A percentile compares a stretch with the other conserved stretches of the same genome.
Conservation (phyloP, 495 filamentous ascomycete species). For the Entonaema liquescens region DNA sequence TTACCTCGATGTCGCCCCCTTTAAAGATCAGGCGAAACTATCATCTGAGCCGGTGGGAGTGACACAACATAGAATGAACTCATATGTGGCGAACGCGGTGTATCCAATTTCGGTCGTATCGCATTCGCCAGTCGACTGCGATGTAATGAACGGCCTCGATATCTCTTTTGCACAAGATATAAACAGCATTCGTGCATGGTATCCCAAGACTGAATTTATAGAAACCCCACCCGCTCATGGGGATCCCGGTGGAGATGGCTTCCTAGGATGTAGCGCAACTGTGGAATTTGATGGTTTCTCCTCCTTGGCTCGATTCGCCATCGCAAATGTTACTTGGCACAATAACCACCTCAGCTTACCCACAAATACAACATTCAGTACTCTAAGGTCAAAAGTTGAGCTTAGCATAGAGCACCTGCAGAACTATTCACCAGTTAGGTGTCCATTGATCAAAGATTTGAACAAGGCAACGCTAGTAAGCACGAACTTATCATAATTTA, state of each 20-base stretch:
- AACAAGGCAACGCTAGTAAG: slow-evolving; percentile 22
- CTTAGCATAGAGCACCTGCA: slow-evolving; percentile 12
- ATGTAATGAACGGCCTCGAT: slow-evolving; percentile 23
- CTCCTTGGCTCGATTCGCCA: slow-evolving; percentile 16
- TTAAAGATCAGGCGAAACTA: neutral
- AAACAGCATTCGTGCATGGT: slow-evolving; percentile 21
- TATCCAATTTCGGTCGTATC: slow-evolving; percentile 20
- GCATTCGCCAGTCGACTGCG: slow-evolving; percentile 13
- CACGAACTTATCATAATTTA: neutral
- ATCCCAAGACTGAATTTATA: slow-evolving; percentile 6
- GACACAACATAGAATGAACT: neutral
- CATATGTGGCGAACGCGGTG: slow-evolving; percentile 6
- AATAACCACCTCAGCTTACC: slow-evolving; percentile 10
- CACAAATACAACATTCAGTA: neutral
- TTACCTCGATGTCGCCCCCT: neutral
- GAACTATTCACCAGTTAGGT: slow-evolving; percentile 20
- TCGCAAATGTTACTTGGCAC: slow-evolving; percentile 26
- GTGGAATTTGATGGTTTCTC: slow-evolving; percentile 26
- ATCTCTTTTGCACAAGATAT: slow-evolving; percentile 15
- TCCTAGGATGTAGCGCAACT: slow-evolving; percentile 18
- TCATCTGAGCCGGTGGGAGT: neutral
- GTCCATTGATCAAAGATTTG: slow-evolving; percentile 21
- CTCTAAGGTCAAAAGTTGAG: slow-evolving; percentile 16
- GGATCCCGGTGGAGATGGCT: slow-evolving; percentile 18
- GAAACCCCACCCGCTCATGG: slow-evolving; percentile 12